Base-by-base conservation (phyloP, 768 basidiomycete genomes). In the Tylopilus balloui region DNA sequence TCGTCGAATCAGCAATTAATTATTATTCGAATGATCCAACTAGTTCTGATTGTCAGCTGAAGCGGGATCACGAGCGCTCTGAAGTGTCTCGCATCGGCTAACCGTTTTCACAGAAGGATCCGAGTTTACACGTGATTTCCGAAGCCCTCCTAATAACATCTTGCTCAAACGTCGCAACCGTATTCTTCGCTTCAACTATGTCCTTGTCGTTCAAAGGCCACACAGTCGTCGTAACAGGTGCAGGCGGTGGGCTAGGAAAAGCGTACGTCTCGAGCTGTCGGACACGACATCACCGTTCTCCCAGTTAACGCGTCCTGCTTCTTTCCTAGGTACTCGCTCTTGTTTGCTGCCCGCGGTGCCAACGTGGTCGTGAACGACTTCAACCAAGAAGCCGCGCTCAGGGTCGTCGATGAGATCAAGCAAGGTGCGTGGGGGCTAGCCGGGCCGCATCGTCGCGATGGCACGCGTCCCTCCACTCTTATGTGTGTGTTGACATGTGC, bases 321-420 rank as follows among this genome's bases (percentile, higher is more conserved):
- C 35, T 29, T 49, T 45, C 37, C 1, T 63, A 92, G 94, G 8
- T 95, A 98, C 71, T 88, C 93, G 1, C 73, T 90, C 42, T 75
- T 94, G 55, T 97, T 92, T 66, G 94, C 92, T n/a, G 81, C 88
- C 10, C 78, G 92, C 44, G 95, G 94, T 6, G 94, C 95, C 9
- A 91, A 89, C 56, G 81, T 98, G 45, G 90, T 98, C 51, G 90
- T 98, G 36, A 98, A 97, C 62, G 96, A 98, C 65, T 86, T 98
- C 63, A 92, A 88, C 58, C 77, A 75, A 29, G 82, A 82, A 45
- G 88, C 91, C 23, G 94, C 94, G 3, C 88, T 95, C 68, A 88
- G 85, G 59, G 91, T 98, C 20, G 94, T 94, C 7, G 85, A 89
- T 55, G 84, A 94, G 70, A 94, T 98, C 62, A 77, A 73, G 42